A percentile compares a stretch with the other conserved stretches of the same genome.
Evolutionary conservation across 441 rosid genomes (phyloP).

Genomic region (Manihot esculenta): DNA sequence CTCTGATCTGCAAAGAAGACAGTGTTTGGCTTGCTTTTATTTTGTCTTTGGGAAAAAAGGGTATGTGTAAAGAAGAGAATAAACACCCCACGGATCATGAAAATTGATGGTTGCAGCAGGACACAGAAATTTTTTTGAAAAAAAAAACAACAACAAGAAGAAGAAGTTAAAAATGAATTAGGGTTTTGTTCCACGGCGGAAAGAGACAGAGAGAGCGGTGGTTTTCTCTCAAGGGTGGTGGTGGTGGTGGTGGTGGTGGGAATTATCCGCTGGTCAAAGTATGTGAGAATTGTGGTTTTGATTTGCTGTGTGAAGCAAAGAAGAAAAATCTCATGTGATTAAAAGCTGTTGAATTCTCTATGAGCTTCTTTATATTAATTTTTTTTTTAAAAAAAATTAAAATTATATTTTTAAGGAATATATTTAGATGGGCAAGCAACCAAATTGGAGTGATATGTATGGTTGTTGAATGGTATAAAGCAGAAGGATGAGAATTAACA

Average conservation of each 20-base stretch:
- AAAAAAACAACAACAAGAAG: conserved; percentile 1
- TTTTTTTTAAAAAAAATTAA: too few relatives aligned
- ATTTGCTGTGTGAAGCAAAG: conserved; percentile 37
- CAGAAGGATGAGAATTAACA: conserved; percentile 23
- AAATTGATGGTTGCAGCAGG: conserved; percentile 27
- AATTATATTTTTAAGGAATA: neutral
- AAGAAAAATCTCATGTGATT: conserved; percentile 9
- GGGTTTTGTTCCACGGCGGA: conserved; percentile 54
- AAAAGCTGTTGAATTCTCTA: too few relatives aligned
- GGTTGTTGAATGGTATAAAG: conserved; percentile 48
- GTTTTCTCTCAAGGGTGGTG: neutral
- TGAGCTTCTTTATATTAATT: too few relatives aligned
- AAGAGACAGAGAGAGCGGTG: conserved; percentile 26
- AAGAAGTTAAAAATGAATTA: conserved; percentile 28
- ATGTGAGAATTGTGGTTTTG: conserved; percentile 29
- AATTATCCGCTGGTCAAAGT: conserved; percentile 28
- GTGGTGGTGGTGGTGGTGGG: neutral
- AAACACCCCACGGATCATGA: conserved; percentile 28
- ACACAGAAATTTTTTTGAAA: too few relatives aligned
- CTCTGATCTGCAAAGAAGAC: conserved; percentile 38
- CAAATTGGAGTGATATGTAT: conserved; percentile 32
- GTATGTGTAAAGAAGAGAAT: conserved; percentile 21
- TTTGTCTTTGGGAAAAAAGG: conserved; percentile 29
- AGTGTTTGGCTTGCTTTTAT: conserved; percentile 26
- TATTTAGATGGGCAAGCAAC: conserved; percentile 34